Evolutionary conservation across 2,329 filamentous ascomycete species (phyloP), one percentile per base, ranked within the genome.

Genomic region (Fusarium foetens): DNA sequence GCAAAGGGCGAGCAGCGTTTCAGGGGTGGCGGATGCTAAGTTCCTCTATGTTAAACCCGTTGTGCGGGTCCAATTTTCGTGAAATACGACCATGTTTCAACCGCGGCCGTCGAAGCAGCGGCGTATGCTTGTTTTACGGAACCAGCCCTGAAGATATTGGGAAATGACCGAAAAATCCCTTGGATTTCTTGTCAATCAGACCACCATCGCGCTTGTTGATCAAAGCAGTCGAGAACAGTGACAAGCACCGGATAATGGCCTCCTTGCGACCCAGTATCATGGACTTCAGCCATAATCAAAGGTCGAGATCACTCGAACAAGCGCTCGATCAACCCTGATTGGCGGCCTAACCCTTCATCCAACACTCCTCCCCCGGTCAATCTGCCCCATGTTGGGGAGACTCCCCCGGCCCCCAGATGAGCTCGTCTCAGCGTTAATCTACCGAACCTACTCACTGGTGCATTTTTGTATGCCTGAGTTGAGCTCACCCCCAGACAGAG

Each of bases 361-460:
- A 55, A 27, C 19, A 38, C 39, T 38, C 33, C 38, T 61, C 13
- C 46, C 35, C 25, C 16, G 43, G 42, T 41, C 29, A 46, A 39
- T 42, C 42, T 62, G 13, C 51, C 35, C 70, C 45, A 41, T 49
- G 39, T 42, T 70, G 39, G 49, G 58, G 41, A 23, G 31, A 38
- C 41, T 38, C 35, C 64, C 60, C 64, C 41, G 48, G 42, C 19
- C 25, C 38, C n/a, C 33, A 45, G 49, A 43, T 51, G 23, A 61
- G 33, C 58, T 36, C 58, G 51, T 59, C 60, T 48, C 58, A 54
- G 57, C 45, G 42, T 66, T 68, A 54, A 77, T 75, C 65, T 78
- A 70, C 70, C 67, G 41, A 53, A 58, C 27, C 46, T 58, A 38
- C 42, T 52, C 46, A 55, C 58, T 53, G 48, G 42, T 58, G 52